These are phyloP conservation scores for Monascus purpureus DNA, from an alignment of 495 filamentous ascomycete species.

Conservation along the genomic window DNA sequence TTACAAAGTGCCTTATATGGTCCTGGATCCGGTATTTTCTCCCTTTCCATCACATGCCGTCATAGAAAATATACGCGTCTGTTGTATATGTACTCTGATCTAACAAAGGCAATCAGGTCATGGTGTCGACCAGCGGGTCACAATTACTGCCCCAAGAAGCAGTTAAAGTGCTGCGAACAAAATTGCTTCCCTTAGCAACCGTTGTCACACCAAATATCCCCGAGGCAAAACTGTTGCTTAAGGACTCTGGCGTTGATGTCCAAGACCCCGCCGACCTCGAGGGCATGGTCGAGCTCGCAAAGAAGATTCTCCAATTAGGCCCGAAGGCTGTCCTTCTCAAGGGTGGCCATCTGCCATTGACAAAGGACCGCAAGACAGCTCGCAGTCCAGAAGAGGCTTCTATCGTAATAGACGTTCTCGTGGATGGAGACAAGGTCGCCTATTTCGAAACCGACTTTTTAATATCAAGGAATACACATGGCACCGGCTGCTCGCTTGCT, in stretches of 20 bases:
- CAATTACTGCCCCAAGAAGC: constrained; percentile 59
- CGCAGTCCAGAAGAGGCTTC: constrained; percentile 41
- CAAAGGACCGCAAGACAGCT: constrained; percentile 39
- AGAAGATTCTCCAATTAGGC: constrained; percentile 49
- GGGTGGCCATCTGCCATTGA: constrained; percentile 80
- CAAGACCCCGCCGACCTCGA: constrained; percentile 38
- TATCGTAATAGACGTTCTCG: constrained; percentile 60
- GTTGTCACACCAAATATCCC: constrained; percentile 87
- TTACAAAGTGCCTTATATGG: constrained; percentile 45
- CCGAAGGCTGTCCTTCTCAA: constrained; percentile 75
- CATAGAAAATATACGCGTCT: too few species aligned
- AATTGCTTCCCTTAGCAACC: constrained; percentile 62
- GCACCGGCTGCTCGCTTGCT: constrained; percentile 88
- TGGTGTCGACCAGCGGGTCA: constrained; percentile 80
- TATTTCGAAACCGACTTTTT: constrained; percentile 56
- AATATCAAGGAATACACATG: constrained; percentile 71
- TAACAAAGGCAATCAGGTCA: constrained; percentile 45
- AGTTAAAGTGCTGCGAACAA: constrained; percentile 44
- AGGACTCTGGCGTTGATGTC: constrained; percentile 36
- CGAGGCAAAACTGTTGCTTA: constrained; percentile 64
- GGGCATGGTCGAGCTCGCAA: constrained; percentile 55
- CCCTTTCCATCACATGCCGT: constrained; percentile 1
- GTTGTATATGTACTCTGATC: too few species aligned
- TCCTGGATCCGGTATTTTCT: constrained; percentile 66
- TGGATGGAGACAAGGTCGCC: constrained; percentile 38